phyloP scores from a whole-genome alignment of 441 rosid genomes.

The Populus trichocarpa region DNA sequence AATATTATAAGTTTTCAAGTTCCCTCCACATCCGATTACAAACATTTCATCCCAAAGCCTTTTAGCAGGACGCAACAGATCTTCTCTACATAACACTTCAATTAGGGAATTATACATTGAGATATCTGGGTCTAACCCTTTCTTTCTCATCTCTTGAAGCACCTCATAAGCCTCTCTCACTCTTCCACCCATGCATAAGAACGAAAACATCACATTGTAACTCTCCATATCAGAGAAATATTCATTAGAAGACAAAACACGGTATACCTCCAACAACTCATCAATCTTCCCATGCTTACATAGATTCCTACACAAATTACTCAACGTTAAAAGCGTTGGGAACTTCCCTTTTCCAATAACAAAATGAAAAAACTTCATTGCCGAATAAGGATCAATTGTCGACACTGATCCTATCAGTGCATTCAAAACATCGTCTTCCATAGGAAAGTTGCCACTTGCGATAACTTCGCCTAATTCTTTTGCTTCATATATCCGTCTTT shows the following conservation, averaged over 20 bases:
- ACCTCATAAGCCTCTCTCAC: constrained; percentile 74
- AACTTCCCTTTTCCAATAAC: constrained; percentile 50
- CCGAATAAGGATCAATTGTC: constrained; percentile 51
- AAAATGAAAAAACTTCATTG: constrained; percentile 44
- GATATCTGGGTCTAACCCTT: constrained; percentile 58
- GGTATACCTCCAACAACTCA: constrained; percentile 48
- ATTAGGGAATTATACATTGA: constrained; percentile 62
- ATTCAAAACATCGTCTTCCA: constrained; percentile 66
- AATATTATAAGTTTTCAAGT: constrained; percentile 57
- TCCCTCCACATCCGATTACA: constrained; percentile 62
- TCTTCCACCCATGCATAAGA: constrained; percentile 66
- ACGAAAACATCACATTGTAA: constrained; percentile 53
- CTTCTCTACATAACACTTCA: constrained; percentile 81
- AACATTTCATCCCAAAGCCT: constrained; percentile 97
- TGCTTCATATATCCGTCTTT: constrained; percentile 57
- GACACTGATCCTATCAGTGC: constrained; percentile 72
- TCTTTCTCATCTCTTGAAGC: constrained; percentile 81
- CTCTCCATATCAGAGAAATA: constrained; percentile 59
- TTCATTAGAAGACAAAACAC: constrained; percentile 41
- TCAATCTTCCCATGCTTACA: constrained; percentile 53
- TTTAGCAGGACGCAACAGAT: constrained; percentile 85
- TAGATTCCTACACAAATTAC: constrained; percentile 64
- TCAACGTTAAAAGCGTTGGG: constrained; percentile 59
- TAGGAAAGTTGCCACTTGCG: constrained; percentile 62
- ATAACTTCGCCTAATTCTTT: constrained; percentile 67